These are phyloP conservation scores for Puccinia horiana DNA, from an alignment of 1,284 basidiomycete species.

Conservation along the genomic window DNA sequence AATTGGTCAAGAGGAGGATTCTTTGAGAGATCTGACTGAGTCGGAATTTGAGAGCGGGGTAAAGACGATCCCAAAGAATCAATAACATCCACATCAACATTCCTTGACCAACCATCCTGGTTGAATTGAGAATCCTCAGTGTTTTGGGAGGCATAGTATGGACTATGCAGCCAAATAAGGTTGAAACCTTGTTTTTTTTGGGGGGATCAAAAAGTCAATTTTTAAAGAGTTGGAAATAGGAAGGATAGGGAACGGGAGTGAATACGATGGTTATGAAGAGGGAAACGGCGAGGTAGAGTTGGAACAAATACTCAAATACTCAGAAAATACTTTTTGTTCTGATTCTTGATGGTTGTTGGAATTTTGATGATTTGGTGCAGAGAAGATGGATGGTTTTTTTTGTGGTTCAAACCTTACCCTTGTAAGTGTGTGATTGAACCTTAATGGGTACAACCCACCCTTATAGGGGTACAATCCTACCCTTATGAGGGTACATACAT, in stretches of 20 bases:
- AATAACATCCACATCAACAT: not conserved
- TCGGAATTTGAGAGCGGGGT: not conserved
- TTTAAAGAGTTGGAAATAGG: not conserved
- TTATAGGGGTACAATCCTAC: too few relatives aligned
- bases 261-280: not conserved
- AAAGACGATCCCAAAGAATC: not conserved
- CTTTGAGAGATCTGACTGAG: not conserved
- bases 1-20: too few relatives aligned
- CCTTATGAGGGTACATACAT: too few relatives aligned
- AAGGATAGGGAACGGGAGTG: too few relatives aligned
- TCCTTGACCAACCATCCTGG: not conserved
- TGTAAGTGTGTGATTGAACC: too few relatives aligned
- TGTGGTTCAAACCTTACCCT: too few relatives aligned
- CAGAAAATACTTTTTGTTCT: not conserved
- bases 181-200: too few relatives aligned
- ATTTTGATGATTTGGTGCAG: too few relatives aligned
- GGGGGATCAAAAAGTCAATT: slow-evolving; percentile 5
- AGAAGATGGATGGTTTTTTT: too few relatives aligned
- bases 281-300: not conserved
- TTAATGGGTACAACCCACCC: too few relatives aligned
- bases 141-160: not conserved
- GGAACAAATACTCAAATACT: not conserved
- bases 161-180: not conserved
- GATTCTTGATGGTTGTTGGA: too few relatives aligned
- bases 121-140: not conserved